phyloP scores from a whole-genome alignment of 257 asterid genomes.

The Scutellaria galericulata region DNA sequence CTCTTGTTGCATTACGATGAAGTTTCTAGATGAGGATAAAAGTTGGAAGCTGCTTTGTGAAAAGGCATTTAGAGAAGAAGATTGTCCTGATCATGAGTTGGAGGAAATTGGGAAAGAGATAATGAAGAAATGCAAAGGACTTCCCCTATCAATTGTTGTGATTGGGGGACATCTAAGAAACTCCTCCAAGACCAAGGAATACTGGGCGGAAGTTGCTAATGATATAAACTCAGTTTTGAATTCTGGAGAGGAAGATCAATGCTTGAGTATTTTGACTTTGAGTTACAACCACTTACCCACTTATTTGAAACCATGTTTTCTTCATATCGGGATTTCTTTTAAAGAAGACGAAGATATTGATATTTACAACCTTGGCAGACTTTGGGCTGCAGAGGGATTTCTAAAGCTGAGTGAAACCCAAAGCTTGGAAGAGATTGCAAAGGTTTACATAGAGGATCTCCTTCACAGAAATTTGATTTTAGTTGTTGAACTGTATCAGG shows the following conservation, averaged over 20 bases:
- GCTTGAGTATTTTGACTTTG: not conserved
- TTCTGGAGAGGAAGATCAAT: not conserved
- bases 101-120: constrained; percentile 3
- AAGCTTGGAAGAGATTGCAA: constrained; percentile 6
- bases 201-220: not conserved
- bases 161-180: constrained; percentile 7
- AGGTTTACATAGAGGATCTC: not conserved
- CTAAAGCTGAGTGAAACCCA: not conserved
- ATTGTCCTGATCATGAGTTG: not conserved
- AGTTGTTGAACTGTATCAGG: not conserved
- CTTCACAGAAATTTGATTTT: not conserved
- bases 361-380: not conserved
- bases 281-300: constrained; percentile 1
- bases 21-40: not conserved
- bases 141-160: constrained; percentile 25
- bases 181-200: not conserved
- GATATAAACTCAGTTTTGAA: not conserved
- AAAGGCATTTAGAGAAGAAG: not conserved
- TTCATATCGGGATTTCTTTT: not conserved
- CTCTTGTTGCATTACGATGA: not conserved
- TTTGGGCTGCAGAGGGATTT: constrained; percentile 14
- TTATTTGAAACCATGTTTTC: constrained; percentile 12
- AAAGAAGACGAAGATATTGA: not conserved
- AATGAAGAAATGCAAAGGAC: constrained; percentile 9
- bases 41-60: constrained; percentile 12